Evolutionary conservation across 345 rosid genomes (phyloP).

Genomic region (Schrenkiella parvula): DNA sequence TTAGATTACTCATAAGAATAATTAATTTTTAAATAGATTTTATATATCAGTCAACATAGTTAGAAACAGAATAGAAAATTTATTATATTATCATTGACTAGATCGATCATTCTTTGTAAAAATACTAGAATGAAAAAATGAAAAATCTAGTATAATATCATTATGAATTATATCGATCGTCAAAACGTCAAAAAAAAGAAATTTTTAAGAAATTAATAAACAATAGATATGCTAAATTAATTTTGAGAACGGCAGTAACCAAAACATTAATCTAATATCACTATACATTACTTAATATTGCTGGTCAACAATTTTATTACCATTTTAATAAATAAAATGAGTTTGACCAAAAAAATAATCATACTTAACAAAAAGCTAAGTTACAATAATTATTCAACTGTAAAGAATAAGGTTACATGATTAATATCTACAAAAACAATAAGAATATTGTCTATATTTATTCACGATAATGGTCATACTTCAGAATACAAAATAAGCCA

Average conservation of each 20-base stretch:
- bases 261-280: neutral
- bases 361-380: neutral
- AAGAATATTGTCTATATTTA: neutral
- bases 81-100: neutral
- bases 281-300: neutral
- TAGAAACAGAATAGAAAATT: neutral
- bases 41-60: no score
- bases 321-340: neutral
- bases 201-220: neutral
- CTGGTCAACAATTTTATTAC: neutral
- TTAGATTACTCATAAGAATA: no score
- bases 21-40: no score
- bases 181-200: no score
- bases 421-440: neutral
- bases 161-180: neutral
- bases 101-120: neutral
- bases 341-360: neutral
- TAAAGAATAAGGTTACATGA: neutral
- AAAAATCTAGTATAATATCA: neutral
- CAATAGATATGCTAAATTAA: accelerated
- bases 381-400: neutral
- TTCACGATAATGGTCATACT: neutral
- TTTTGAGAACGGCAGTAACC: neutral
- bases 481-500: neutral
- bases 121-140: neutral